A percentile compares a stretch with the other conserved stretches of the same genome.
Conservation (phyloP, 495 filamentous ascomycete genomes). For the Lepidopterella palustris region DNA sequence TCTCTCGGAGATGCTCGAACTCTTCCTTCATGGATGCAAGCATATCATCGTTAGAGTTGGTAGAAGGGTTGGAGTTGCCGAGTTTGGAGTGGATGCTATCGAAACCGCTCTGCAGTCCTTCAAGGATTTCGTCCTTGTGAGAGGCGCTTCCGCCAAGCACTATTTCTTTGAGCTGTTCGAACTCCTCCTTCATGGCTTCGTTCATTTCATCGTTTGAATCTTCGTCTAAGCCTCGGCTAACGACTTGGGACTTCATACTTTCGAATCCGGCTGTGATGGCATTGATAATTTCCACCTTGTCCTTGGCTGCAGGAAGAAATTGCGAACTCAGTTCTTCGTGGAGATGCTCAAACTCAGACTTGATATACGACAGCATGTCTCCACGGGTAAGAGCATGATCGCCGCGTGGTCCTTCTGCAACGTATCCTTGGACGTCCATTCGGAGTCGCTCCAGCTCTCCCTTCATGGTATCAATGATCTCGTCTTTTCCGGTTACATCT, state of each 20-base stretch:
- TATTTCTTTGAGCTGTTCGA: constrained; percentile 50
- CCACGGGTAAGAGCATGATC: constrained; percentile 41
- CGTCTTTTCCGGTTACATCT: constrained; percentile 63
- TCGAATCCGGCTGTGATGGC: constrained; percentile 36
- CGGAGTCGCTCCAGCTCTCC: constrained; percentile 66
- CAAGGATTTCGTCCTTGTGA: constrained; percentile 37
- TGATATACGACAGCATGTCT: constrained; percentile 63
- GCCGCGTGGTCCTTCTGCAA: constrained; percentile 42
- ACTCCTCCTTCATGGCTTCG: constrained; percentile 46
- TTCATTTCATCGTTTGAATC: constrained; percentile 38
- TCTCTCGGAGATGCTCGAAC: constrained; percentile 62
- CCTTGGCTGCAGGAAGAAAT: constrained; percentile 8
- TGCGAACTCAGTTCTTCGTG: constrained; percentile 28
- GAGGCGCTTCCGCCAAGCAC: constrained; percentile 29
- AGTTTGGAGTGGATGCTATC: constrained; percentile 32
- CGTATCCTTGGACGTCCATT: constrained; percentile 60
- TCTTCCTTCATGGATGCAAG: constrained; percentile 36
- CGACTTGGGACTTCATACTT: constrained; percentile 30
- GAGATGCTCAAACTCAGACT: constrained; percentile 66
- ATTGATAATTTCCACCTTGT: constrained; percentile 30
- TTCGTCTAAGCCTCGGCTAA: constrained; percentile 25
- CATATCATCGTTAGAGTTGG: constrained; percentile 17
- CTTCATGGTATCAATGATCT: constrained; percentile 69
- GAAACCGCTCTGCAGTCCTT: constrained; percentile 34
- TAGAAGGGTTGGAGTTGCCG: constrained; percentile 8